phyloP scores from a whole-genome alignment of 768 basidiomycete genomes.

The Psilocybe azurescens region DNA sequence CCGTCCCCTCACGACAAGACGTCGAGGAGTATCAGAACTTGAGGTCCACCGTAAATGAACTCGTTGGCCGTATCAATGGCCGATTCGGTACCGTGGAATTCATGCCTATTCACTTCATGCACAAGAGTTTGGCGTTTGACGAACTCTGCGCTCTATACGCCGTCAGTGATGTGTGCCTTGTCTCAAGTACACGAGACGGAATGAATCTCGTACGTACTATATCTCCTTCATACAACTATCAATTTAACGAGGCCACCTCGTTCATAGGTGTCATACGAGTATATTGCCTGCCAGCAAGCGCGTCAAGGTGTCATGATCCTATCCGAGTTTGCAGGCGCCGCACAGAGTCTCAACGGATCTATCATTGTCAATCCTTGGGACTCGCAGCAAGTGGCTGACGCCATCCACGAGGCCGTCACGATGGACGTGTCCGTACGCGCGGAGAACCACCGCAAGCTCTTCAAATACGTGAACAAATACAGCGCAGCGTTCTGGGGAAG shows the following conservation, averaged over 20 bases:
- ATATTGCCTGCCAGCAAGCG: conserved; percentile 93
- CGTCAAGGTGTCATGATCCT: conserved; percentile 97
- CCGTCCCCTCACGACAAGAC: conserved; percentile 96
- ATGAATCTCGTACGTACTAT: conserved; percentile 91
- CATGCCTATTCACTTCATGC: conserved; percentile 99
- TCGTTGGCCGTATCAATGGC: conserved; percentile 98
- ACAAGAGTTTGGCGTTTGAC: conserved; percentile 91
- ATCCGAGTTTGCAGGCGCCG: conserved; percentile 98
- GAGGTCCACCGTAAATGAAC: conserved; percentile 93
- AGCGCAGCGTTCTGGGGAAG: conserved; percentile 93
- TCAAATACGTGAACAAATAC: conserved; percentile 96
- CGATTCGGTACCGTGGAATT: conserved; percentile 99
- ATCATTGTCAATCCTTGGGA: conserved; percentile 99
- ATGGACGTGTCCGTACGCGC: conserved; percentile 84
- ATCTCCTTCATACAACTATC: conserved; percentile 25
- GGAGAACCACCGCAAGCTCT: conserved; percentile 94
- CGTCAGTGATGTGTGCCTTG: conserved; percentile 93
- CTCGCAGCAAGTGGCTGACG: conserved; percentile 96
- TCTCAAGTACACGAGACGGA: conserved; percentile 94
- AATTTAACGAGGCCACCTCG: conserved; percentile 22
- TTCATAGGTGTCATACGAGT: conserved; percentile 94
- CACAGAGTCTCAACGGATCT: conserved; percentile 93
- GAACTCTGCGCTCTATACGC: conserved; percentile 98
- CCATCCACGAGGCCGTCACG: conserved; percentile 94
- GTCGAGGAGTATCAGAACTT: conserved; percentile 99